Conservation (phyloP, 768 basidiomycete genomes). For the Amanita rubescens region DNA sequence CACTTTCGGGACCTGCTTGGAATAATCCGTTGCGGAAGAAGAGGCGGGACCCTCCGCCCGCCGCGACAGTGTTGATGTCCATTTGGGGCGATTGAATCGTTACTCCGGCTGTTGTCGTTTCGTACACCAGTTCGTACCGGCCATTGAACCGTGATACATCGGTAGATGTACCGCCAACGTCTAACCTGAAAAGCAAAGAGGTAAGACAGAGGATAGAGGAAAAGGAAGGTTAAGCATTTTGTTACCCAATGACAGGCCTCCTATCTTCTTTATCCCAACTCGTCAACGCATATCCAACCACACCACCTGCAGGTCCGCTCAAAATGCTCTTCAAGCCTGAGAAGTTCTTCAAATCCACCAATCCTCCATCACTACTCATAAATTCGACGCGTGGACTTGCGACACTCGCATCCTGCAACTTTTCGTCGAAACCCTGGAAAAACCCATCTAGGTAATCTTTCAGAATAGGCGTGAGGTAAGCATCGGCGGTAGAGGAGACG, state of each 20-base stretch:
- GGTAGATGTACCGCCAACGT: constrained; percentile 94
- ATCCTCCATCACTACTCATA: constrained; percentile 91
- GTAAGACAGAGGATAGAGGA: too few relatives aligned
- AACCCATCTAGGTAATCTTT: constrained; percentile 84
- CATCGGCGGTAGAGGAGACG: constrained; percentile 88
- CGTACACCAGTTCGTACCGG: constrained; percentile 86
- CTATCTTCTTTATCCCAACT: constrained; percentile 76
- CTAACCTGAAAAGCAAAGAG: constrained; percentile 55
- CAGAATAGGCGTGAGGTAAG: constrained; percentile 90
- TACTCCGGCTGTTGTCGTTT: constrained; percentile 92
- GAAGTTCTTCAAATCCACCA: constrained; percentile 76
- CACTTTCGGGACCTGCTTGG: constrained; percentile 86
- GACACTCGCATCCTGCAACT: constrained; percentile 52
- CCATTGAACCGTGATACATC: constrained; percentile 94
- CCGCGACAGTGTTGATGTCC: constrained; percentile 94
- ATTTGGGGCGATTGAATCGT: constrained; percentile 89
- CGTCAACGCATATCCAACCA: constrained; percentile 90
- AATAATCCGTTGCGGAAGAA: constrained; percentile 89
- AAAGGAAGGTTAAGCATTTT: too few relatives aligned
- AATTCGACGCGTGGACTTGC: constrained; percentile 79
- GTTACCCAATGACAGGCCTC: constrained; percentile 79
- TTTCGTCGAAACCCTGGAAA: constrained; percentile 79
- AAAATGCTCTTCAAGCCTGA: constrained; percentile 91
- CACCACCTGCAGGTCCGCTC: constrained; percentile 91
- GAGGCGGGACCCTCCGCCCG: constrained; percentile 88